phyloP scores from a whole-genome alignment of 352 stramenopile species.

The Phytophthora tentaculata region DNA sequence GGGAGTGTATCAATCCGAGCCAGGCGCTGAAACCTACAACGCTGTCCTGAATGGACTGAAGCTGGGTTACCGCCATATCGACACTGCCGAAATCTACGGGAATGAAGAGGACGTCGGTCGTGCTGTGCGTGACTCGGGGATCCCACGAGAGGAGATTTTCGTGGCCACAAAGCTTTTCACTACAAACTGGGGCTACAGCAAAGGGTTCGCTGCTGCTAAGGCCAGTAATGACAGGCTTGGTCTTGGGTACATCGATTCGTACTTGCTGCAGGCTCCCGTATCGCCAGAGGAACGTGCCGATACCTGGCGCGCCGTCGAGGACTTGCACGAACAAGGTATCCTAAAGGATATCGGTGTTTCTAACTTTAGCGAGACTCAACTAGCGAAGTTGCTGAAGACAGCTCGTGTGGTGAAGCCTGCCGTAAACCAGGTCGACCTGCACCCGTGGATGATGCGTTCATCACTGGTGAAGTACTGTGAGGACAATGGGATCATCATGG shows the following conservation, averaged over 20 bases:
- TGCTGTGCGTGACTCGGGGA: conserved; percentile 68
- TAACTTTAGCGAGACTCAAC: conserved; percentile 86
- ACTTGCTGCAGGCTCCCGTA: conserved; percentile 74
- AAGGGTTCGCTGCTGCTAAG: conserved; percentile 50
- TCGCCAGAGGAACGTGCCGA: conserved; percentile 36
- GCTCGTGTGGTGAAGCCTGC: conserved; percentile 41
- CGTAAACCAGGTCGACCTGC: conserved; percentile 83
- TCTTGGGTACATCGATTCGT: conserved; percentile 85
- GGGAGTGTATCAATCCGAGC: conserved; percentile 61
- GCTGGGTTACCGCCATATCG: conserved; percentile 88
- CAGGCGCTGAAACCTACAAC: conserved; percentile 60
- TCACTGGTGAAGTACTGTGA: conserved; percentile 71
- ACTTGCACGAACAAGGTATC: conserved; percentile 48
- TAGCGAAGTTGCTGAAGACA: conserved; percentile 73
- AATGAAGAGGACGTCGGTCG: conserved; percentile 60
- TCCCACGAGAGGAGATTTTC: conserved; percentile 66
- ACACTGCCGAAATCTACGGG: conserved; percentile 85
- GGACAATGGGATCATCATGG: conserved; percentile 45
- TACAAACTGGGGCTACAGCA: conserved; percentile 69
- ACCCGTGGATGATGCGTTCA: conserved; percentile 67
- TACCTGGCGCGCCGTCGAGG: conserved; percentile 57
- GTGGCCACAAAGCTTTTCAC: conserved; percentile 83
- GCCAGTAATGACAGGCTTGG: conserved; percentile 61
- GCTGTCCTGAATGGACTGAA: conserved; percentile 57
- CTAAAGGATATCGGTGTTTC: conserved; percentile 88